Evolutionary conservation across 1,284 basidiomycete species (phyloP).

Genomic region (Microbotryomycetes sp.): DNA sequence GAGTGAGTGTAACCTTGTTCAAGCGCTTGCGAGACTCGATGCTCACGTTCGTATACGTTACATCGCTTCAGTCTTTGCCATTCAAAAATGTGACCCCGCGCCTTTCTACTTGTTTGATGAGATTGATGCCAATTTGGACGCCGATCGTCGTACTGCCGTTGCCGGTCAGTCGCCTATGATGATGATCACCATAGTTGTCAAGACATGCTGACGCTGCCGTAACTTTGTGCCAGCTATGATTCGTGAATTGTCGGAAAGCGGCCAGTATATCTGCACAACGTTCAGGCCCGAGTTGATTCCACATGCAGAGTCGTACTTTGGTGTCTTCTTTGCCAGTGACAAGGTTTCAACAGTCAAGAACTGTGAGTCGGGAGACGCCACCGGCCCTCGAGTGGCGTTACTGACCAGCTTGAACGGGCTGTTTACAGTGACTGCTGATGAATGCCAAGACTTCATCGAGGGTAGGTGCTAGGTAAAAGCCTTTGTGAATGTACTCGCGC

Average conservation of each 20-base stretch:
- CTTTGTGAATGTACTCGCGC: no score
- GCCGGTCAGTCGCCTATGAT: conserved; percentile 57
- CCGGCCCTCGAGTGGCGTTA: background rate
- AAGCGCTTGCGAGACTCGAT: background rate
- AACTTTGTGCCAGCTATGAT: conserved; percentile 68
- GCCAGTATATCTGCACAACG: conserved; percentile 97
- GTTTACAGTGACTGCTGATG: conserved; percentile 26
- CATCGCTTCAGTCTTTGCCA: conserved; percentile 74
- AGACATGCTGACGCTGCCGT: background rate
- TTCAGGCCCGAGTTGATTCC: conserved; percentile 97
- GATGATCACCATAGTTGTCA: no score
- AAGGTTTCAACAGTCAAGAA: conserved; percentile 71
- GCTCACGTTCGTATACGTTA: background rate
- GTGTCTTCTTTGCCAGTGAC: conserved; percentile 96
- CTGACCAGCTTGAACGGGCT: background rate
- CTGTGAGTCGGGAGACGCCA: conserved; percentile 2
- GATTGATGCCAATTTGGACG: conserved; percentile 96
- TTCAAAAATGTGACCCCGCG: conserved; percentile 98
- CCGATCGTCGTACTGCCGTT: conserved; percentile 94
- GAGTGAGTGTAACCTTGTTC: conserved; percentile 48
- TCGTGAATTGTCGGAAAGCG: conserved; percentile 71
- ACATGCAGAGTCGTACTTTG: conserved; percentile 91
- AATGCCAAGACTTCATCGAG: conserved; percentile 30
- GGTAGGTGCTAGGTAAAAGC: no score
- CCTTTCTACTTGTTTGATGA: conserved; percentile 99